Evolutionary conservation across 148 eudicot genomes (phyloP).

Genomic region (Pharnaceum exiguum): DNA sequence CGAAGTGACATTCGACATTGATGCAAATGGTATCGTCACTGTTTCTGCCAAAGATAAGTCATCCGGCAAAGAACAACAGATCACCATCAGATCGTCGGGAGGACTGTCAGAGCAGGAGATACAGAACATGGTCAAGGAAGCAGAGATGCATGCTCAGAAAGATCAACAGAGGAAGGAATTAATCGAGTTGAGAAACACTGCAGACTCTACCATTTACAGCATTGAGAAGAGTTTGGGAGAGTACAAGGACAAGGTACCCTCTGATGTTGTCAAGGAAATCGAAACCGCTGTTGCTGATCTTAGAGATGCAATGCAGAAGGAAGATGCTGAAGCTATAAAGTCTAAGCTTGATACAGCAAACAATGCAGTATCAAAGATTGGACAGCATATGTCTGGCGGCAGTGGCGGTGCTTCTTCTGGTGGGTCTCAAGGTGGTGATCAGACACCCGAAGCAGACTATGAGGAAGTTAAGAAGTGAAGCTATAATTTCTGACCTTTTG

Average conservation of each 20-base stretch:
- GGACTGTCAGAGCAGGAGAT: constrained; percentile 45
- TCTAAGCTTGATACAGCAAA: constrained; percentile 46
- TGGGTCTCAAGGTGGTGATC: constrained; percentile 36
- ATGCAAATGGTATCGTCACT: constrained; percentile 48
- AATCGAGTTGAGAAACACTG: constrained; percentile 38
- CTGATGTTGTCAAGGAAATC: constrained; percentile 29
- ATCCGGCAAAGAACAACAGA: constrained; percentile 33
- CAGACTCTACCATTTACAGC: constrained; percentile 42
- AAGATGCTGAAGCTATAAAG: constrained; percentile 36
- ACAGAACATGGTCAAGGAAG: constrained; percentile 48
- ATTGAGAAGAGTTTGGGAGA: constrained; percentile 45
- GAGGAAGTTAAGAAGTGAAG: constrained; percentile 44
- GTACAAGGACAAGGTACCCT: constrained; percentile 41
- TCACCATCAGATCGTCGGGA: constrained; percentile 43
- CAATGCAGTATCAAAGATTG: constrained; percentile 44
- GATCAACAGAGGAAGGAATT: constrained; percentile 39
- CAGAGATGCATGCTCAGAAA: constrained; percentile 40
- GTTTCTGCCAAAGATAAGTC: constrained; percentile 43
- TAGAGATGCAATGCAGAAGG: constrained; percentile 30
- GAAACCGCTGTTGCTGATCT: constrained; percentile 34
- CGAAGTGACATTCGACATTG: constrained; percentile 48
- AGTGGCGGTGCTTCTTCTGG: constrained; percentile 10
- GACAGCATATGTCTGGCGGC: constrained; percentile 43
- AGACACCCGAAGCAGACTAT: constrained; percentile 47
- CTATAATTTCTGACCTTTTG: too few species aligned